Base-by-base conservation (phyloP, 2,329 filamentous ascomycete genomes). In the Diaporthe ilicicola region DNA sequence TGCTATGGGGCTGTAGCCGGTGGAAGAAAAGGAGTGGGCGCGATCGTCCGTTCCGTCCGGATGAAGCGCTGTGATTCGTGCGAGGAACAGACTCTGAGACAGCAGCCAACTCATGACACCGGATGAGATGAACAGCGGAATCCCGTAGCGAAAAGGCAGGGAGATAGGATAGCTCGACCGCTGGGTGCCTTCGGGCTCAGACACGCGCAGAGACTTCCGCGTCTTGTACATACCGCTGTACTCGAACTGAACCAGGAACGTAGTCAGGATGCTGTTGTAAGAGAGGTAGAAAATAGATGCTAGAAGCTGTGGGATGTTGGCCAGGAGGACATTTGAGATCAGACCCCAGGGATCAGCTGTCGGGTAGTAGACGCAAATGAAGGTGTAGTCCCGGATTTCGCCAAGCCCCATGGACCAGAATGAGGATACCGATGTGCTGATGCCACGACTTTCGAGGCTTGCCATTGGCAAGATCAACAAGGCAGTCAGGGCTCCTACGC, bases 41-140 rank as follows among this genome's bases (percentile, higher is more conserved):
- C 56, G 44, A 55, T 80, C 76, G 2, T 74, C 53, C 2, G 15
- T n/a, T 0, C 77, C 78, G 12, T 75, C 70, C 2, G 76, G 74
- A 3, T 54, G 10, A 44, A 80, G 10, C 1, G 77, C 78, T 2
- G 76, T 76, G 24, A 84, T 80, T 3, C 81, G 76, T 0, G 82
- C 82, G 0, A 34, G 32, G 32, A 34, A 34, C 32, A 34, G 4
- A 9, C 80, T 82, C 70, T 85, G 83, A 0, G 85, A 87, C 4
- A 85, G 78, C 6, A 87, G 77, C 85, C 84, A 88, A 73, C 87
- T 85, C 67, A 87, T 75, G 1, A 84, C 4, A 0, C 76, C 79
- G 1, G 78, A 81, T 2, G 74, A 72, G 0, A 75, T 70, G 1
- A 82, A 76, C 1, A 86, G 74, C 0, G 84, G 82, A 0, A 86